Evolutionary conservation across 495 filamentous ascomycete genomes (phyloP), one percentile per base, ranked within the genome.

Genomic region (Pyronema omphalodes): DNA sequence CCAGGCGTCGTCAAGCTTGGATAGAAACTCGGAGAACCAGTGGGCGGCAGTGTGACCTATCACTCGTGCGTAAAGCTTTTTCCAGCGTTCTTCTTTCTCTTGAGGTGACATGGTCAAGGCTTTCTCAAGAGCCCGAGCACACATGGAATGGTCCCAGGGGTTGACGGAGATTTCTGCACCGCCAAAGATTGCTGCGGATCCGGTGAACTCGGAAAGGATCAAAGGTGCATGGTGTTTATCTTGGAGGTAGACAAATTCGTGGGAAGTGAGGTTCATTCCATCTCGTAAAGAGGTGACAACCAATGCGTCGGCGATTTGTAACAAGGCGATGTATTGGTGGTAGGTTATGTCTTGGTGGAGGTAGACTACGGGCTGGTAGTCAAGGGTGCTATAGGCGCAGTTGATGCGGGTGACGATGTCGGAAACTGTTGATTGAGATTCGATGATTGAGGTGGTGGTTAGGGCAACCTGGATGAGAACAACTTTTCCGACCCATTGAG

Each of bases 331-430:
- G 57, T 94, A 95, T 58, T 94, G 87, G 0, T 83, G 70, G 61
- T 91, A 93, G 36, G 81, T 80, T 55, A 95, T 84, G 59, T 95
- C 88, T 67, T 95, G 88, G 68, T 93, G 86, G 15, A 94, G 71
- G 67, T 94, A 94, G n/a, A 94, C 84, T 7, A 95, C 71, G 19
- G 88, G 88, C 57, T 91, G 82, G 58, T 94, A 87, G 1, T 85
- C 82, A 23, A 95, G 74, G 33, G 84, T 93, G 0, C 88, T 84
- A 71, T 87, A 84, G 1, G 77, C 75, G 7, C 86, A 87, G 64
- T 95, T 93, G 59, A 95, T 88, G 34, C 88, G 78, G 47, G 86
- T 93, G 46, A 91, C 85, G 63, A 95, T 94, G 57, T 93, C 86
- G 7, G 83, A 85, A 11, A 94, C 83, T 1, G 83, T 86, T 6